A percentile compares a stretch with the other conserved stretches of the same genome.
Conservation (phyloP, 78 protist genomes). For the Dictyostelium purpureum region DNA sequence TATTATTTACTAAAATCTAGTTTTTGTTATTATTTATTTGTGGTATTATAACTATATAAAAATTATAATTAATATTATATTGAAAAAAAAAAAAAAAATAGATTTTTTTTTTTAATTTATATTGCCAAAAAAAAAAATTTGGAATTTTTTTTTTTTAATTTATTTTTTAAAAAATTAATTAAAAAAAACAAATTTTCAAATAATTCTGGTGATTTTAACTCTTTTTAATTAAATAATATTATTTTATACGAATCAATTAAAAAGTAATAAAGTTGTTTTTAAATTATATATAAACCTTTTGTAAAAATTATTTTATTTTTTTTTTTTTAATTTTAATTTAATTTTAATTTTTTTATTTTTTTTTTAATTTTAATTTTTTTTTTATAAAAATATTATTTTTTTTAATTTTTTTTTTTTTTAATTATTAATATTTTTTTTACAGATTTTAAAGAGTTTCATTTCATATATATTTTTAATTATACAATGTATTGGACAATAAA, state of each 20-base stretch:
- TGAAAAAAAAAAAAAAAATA: background rate
- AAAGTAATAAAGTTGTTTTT: background rate
- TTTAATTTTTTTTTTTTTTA: background rate
- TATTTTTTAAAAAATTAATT: background rate
- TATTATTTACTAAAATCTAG: background rate
- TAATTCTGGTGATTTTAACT: no score
- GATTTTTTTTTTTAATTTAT: slow-evolving; percentile 2
- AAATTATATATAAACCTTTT: background rate
- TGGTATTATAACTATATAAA: background rate
- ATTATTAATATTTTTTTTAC: background rate
- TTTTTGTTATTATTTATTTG: background rate
- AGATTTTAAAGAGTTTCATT: background rate
- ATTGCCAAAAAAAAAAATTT: background rate
- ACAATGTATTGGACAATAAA: slow-evolving; percentile 13
- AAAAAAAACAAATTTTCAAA: background rate
- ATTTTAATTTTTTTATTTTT: background rate
- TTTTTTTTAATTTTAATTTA: background rate
- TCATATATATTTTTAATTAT: no score
- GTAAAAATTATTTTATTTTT: background rate
- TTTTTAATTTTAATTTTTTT: background rate
- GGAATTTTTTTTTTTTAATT: background rate
- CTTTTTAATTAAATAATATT: no score
- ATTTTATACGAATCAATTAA: no score
- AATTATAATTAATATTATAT: background rate
- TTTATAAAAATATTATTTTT: background rate